A percentile compares a stretch with the other conserved stretches of the same genome.
phyloP scores from a whole-genome alignment of 2,329 filamentous ascomycete genomes.

The Colletotrichum kahawae region DNA sequence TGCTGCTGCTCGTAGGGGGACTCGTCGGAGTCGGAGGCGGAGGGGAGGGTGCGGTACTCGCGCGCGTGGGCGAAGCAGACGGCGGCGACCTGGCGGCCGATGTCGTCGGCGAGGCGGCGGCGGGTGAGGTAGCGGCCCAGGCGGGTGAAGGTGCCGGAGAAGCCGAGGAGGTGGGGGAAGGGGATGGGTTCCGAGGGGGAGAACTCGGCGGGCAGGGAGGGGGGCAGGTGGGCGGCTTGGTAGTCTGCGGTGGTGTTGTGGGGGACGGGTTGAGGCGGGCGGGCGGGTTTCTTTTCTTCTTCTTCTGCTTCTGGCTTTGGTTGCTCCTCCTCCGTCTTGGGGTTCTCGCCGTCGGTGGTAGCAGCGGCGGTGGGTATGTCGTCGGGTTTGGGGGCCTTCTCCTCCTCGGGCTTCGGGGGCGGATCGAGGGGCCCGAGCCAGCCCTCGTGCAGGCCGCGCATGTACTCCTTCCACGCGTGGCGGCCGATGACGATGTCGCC shows the following conservation, averaged over 20 bases:
- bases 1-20: constrained; percentile 64
- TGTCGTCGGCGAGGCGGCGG: constrained; percentile 81
- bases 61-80: constrained; percentile 71
- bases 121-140: constrained; percentile 88
- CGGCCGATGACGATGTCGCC: constrained; percentile 91
- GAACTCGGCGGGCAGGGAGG: constrained; percentile 71
- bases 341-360: constrained; percentile 12
- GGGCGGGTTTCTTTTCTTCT: constrained; percentile 60
- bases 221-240: constrained; percentile 65
- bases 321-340: constrained; percentile 33
- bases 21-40: constrained; percentile 26
- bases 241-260: constrained; percentile 82
- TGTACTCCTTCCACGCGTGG: constrained; percentile 97
- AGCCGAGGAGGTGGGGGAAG: constrained; percentile 91
- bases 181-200: constrained; percentile 72
- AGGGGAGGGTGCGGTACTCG: constrained; percentile 44
- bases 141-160: constrained; percentile 86
- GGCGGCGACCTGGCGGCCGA: constrained; percentile 87
- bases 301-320: constrained; percentile 45
- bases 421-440: constrained; percentile 87
- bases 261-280: constrained; percentile 68
- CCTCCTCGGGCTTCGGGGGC: constrained; percentile 47
- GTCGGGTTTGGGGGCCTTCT: constrained; percentile 25
- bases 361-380: constrained; percentile 23
- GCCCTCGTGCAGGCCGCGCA: constrained; percentile 91